Evolutionary conservation across 2,329 filamentous ascomycete species (phyloP), one percentile per base, ranked within the genome.

Genomic region (Diaporthe aspalathi): DNA sequence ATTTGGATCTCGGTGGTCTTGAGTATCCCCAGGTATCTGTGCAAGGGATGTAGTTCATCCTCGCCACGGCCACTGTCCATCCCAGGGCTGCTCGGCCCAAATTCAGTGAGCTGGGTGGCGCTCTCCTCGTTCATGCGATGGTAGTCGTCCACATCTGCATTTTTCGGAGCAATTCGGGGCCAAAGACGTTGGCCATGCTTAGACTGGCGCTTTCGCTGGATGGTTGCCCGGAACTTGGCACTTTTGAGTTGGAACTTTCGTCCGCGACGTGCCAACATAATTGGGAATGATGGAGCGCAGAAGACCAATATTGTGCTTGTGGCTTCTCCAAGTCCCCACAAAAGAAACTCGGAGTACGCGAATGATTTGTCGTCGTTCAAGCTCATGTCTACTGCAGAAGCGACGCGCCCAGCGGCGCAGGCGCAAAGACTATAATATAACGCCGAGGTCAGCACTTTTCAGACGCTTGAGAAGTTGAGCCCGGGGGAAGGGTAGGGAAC

Each of bases 261-360:
- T 35, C 54, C 5, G 14, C 32, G 3, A 40, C 35, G 5, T 5
- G 24, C 40, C 12, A 57, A 57, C 7, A 57, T 57, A 8, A 57
- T 57, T 0, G 54, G 54, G 9, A 57, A 40, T 40, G 54, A 16
- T 40, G 54, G 54, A 40, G 54, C 54, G 35, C 54, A 57, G 54
- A 57, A 57, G 35, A 57, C 54, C 8, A 57, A 16, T 6, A 57
- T 40, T 24, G 54, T 57, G 54, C 54, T 57, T 27, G 54, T 57
- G 9, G n/a, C 54, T 14, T 57, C 54, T 0, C 54, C 54, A 1
- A 57, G 32, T 22, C 54, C 54, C 54, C 54, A 57, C 54, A 57
- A 40, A 6, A 57, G 35, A n/a, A 22, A 24, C 24, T 57, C 32
- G 17, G 54, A 57, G 7, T 57, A 57, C n/a, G 32, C 54, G 35